Base-by-base conservation (phyloP, 345 rosid genomes). In the Tarenaya hassleriana region DNA sequence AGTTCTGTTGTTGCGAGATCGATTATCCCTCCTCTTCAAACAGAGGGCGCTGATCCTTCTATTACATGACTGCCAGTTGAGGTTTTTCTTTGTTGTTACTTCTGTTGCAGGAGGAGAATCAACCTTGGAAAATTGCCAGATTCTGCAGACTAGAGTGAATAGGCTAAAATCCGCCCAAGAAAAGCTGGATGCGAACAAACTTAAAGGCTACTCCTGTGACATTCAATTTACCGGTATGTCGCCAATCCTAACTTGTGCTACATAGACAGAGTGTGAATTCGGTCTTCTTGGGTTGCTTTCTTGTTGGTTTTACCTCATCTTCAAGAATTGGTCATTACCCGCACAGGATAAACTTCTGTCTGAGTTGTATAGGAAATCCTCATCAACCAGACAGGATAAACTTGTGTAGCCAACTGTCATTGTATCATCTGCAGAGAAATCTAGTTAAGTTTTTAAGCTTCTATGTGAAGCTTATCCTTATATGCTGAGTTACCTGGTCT, bases 111-210 rank as follows among this genome's bases (percentile, higher is more conserved):
- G 98, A 58, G 95, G 98, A 47, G 95, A 91, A 34, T 87, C 96
- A 3, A 74, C 66, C 2, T 74, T 56, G 1, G 89, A 80, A 5
- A 87, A 87, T 68, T 91, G 96, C 56, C 98, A 86, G 77, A 80
- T 86, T 62, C 94, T 86, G 68, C 96, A 90, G 67, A 84, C 88
- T 17, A 72, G 88, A 67, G 96, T 91, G 12, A 90, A 90, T 62
- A 75, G 82, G 69, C 70, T 61, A 14, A 90, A 90, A 64, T 75
- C 94, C 11, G 77, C 76, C 73, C 79, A 74, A 64, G 80, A 76
- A 34, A 50, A 55, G 34, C 50, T 82, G 31, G 92, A 84, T 71
- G 42, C 65, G 0, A 49, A 72, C 33, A 64, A 50, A 47, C 72
- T 91, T 60, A 78, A 69, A 76, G 74, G 78, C 20, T 91, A 78